Percentiles rank a stretch among this genome's conserved stretches.
These are phyloP conservation scores for Sarocladium brachiariae DNA, from an alignment of 2,329 filamentous ascomycete genomes.

Conservation along the genomic window DNA sequence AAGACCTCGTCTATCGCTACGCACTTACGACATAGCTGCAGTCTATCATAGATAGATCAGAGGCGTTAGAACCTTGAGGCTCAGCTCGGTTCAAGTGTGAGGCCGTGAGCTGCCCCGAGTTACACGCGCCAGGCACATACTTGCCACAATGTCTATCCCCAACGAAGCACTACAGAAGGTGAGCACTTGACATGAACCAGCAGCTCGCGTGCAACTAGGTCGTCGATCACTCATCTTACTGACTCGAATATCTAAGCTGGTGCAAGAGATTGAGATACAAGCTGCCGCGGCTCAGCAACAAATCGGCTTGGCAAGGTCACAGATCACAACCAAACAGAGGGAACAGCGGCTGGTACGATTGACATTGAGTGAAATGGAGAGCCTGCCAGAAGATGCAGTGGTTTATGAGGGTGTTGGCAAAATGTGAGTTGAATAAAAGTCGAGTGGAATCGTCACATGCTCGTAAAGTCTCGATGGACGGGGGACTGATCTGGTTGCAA, in stretches of 20 bases:
- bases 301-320: conserved; percentile 75
- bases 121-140: background rate
- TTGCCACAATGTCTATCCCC: conserved; percentile 72
- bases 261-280: conserved; percentile 90
- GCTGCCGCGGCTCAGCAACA: conserved; percentile 86
- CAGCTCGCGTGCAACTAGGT: background rate
- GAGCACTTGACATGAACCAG: conserved; percentile 13
- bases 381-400: conserved; percentile 65
- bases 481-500: background rate
- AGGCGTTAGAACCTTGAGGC: no score
- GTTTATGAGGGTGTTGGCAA: conserved; percentile 96
- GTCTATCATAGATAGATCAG: no score
- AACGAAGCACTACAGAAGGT: conserved; percentile 95
- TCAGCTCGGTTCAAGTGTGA: no score
- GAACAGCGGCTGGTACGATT: conserved; percentile 85
- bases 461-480: no score
- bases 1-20: no score
- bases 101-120: no score
- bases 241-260: conserved; percentile 49
- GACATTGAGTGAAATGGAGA: conserved; percentile 75
- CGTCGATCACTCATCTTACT: conserved; percentile 4
- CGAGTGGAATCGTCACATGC: no score
- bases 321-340: conserved; percentile 78
- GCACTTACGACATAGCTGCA: no score
- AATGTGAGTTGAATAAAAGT: conserved; percentile 63